Conservation (phyloP, 164 flowering plant genomes). For the Vitis amurensis region DNA sequence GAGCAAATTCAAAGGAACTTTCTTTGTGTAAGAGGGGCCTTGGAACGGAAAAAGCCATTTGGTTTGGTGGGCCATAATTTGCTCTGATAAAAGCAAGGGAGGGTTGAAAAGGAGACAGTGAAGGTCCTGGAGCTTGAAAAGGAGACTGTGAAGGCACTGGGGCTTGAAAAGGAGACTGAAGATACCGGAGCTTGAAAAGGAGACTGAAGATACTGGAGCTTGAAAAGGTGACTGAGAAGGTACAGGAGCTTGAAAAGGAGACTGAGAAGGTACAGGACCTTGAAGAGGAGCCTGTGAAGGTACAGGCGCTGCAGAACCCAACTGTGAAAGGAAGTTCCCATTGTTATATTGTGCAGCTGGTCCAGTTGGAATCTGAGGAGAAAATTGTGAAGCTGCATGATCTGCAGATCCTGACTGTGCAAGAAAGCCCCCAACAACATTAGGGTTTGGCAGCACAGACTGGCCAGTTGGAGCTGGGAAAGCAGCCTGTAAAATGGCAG, state of each 20-base stretch:
- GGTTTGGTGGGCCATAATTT: too few relatives aligned
- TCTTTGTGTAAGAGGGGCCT: too few relatives aligned
- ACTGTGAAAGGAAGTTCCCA: slow-evolving; percentile 11
- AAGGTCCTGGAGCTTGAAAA: slow-evolving; percentile 23
- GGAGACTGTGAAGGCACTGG: slow-evolving; percentile 28
- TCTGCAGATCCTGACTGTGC: slow-evolving; percentile 25
- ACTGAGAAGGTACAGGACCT: slow-evolving; percentile 26
- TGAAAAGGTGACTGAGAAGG: too few relatives aligned
- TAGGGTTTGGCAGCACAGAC: slow-evolving; percentile 21
- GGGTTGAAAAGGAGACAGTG: slow-evolving; percentile 6
- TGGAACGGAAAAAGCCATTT: too few relatives aligned
- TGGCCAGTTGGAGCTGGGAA: slow-evolving; percentile 36
- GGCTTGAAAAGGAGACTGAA: neutral
- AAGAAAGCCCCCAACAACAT: slow-evolving; percentile 25
- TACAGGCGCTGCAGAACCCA: slow-evolving; percentile 1
- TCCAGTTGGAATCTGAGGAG: slow-evolving; percentile 23
- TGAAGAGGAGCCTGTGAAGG: slow-evolving; percentile 7
- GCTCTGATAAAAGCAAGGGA: too few relatives aligned
- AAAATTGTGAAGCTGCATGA: slow-evolving; percentile 10
- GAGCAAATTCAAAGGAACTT: too few relatives aligned
- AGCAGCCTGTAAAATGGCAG: slow-evolving; percentile 26
- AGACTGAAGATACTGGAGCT: slow-evolving; percentile 13
- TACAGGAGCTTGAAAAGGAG: too few relatives aligned
- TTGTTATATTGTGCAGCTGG: slow-evolving; percentile 1
- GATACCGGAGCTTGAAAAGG: slow-evolving; percentile 26